These are phyloP conservation scores for Colletotrichum plurivorum DNA, from an alignment of 2,329 filamentous ascomycete genomes.

Conservation along the genomic window DNA sequence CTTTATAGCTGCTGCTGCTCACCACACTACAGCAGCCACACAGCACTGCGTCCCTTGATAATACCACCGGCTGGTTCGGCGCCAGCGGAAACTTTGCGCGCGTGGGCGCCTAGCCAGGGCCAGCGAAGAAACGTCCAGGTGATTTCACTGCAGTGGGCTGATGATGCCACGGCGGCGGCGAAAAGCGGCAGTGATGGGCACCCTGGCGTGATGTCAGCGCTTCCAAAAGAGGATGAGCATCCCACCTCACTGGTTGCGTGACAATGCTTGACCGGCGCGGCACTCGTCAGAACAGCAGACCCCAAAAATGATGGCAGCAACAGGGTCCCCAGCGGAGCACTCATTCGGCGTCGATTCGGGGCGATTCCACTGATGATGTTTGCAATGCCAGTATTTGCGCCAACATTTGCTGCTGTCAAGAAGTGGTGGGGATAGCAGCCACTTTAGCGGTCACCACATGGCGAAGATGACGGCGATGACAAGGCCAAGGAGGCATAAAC, in stretches of 20 bases:
- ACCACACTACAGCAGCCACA: not conserved
- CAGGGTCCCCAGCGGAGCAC: not conserved
- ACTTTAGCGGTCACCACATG: not conserved
- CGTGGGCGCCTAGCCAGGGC: not conserved
- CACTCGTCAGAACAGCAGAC: conserved; percentile 20
- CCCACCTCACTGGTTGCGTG: conserved; percentile 22
- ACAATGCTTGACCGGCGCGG: conserved; percentile 8
- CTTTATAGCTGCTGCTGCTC: not conserved
- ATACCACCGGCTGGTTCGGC: not conserved
- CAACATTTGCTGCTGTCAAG: not conserved
- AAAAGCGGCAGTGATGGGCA: conserved; percentile 31
- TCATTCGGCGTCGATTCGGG: conserved; percentile 2
- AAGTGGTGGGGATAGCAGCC: not conserved
- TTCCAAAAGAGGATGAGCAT: conserved; percentile 23
- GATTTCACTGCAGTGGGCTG: conserved; percentile 20
- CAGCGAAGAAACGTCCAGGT: conserved; percentile 15
- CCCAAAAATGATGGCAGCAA: not conserved
- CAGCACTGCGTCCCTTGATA: not conserved
- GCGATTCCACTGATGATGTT: not conserved
- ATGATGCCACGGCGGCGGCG: conserved; percentile 11
- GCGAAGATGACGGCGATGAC: not conserved
- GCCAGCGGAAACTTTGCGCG: not conserved
- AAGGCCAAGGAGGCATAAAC: not conserved
- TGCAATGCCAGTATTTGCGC: too few species aligned
- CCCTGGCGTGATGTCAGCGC: conserved; percentile 22